phyloP scores from a whole-genome alignment of 2,329 filamentous ascomycete species.

The Cordyceps pruinosa region DNA sequence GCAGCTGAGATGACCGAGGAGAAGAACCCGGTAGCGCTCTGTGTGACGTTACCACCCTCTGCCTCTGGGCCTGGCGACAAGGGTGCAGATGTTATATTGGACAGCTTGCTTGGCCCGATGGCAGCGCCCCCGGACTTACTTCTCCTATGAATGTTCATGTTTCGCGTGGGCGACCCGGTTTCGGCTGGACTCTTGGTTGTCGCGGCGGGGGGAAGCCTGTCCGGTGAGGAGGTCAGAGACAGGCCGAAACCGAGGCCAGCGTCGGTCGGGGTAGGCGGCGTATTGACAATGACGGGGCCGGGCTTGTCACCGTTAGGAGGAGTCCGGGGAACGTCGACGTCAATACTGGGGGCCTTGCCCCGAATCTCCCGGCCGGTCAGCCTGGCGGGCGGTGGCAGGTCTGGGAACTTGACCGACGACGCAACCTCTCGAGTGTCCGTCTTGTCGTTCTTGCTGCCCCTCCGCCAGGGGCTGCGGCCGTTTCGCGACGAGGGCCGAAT shows the following conservation, averaged over 20 bases:
- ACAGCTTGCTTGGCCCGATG: constrained; percentile 77
- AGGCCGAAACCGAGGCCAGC: constrained; percentile 18
- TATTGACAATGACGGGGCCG: constrained; percentile 55
- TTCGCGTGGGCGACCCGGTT: constrained; percentile 58
- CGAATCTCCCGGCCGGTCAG: constrained; percentile 24
- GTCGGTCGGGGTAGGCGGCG: constrained; percentile 58
- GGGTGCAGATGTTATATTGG: constrained; percentile 63
- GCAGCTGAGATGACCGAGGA: constrained; percentile 88
- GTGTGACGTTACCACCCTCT: constrained; percentile 44
- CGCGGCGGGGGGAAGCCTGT: constrained; percentile 24
- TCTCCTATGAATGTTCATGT: constrained; percentile 64
- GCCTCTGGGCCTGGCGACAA: constrained; percentile 68
- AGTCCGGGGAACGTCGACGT: constrained; percentile 34
- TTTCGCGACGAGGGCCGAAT: constrained; percentile 11
- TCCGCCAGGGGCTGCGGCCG: constrained; percentile 10
- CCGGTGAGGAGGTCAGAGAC: constrained; percentile 20
- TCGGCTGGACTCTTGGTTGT: constrained; percentile 29
- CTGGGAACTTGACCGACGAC: constrained; percentile 20
- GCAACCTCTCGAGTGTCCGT: constrained; percentile 17
- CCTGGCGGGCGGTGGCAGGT: constrained; percentile 25
- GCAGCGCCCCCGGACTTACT: constrained; percentile 46
- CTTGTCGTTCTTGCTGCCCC: constrained; percentile 11
- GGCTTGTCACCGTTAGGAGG: constrained; percentile 38
- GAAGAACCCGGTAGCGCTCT: constrained; percentile 70
- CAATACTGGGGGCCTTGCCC: constrained; percentile 22